A percentile compares a stretch with the other conserved stretches of the same genome.
Conservation (phyloP, 768 basidiomycete species). For the Mrakia gelida region DNA sequence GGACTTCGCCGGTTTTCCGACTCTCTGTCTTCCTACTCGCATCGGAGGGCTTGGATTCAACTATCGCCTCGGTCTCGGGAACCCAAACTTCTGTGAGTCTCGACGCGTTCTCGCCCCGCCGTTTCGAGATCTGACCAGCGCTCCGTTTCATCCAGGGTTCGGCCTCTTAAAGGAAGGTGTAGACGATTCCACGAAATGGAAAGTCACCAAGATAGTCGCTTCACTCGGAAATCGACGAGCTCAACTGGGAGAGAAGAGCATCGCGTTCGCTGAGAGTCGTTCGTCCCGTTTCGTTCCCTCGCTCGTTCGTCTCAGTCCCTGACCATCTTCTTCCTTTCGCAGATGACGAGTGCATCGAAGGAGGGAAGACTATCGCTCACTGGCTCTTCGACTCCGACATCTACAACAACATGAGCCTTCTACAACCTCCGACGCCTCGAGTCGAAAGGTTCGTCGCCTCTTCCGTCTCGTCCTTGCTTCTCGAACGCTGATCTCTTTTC, state of each 20-base stretch:
- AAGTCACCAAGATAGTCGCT: constrained; percentile 20
- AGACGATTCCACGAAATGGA: constrained; percentile 7
- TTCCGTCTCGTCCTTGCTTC: not conserved
- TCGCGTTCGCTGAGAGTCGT: constrained; percentile 35
- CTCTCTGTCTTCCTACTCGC: constrained; percentile 24
- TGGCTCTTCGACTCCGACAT: constrained; percentile 36
- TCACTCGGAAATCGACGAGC: constrained; percentile 29
- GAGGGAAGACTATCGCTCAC: constrained; percentile 31
- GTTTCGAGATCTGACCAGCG: not conserved
- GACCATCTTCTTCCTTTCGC: not conserved
- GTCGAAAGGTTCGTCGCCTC: constrained; percentile 7
- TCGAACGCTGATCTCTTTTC: not conserved
- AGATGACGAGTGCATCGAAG: constrained; percentile 36
- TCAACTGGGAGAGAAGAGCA: constrained; percentile 31
- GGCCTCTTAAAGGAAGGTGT: not conserved
- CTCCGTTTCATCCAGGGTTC: constrained; percentile 7
- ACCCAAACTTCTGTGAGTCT: constrained; percentile 31
- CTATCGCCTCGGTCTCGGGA: constrained; percentile 33
- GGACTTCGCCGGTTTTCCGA: constrained; percentile 35
- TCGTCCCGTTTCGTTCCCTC: not conserved
- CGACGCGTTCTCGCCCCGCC: not conserved
- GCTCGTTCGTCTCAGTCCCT: not conserved
- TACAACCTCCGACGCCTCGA: constrained; percentile 16
- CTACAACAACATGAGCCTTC: constrained; percentile 32
- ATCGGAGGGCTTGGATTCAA: constrained; percentile 34